phyloP scores from a whole-genome alignment of 2,329 filamentous ascomycete species.

The Beauveria bassiana region DNA sequence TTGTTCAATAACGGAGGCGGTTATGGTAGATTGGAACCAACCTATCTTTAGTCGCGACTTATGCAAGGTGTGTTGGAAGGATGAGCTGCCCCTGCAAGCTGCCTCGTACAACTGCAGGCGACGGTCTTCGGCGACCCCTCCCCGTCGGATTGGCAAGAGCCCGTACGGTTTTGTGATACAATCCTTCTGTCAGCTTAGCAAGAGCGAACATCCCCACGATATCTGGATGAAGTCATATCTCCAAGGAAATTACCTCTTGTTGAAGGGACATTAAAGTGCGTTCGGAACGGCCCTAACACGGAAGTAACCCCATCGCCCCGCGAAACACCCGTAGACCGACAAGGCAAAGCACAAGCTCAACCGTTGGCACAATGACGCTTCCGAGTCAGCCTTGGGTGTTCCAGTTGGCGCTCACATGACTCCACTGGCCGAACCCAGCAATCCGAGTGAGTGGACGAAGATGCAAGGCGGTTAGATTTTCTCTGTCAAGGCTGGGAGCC shows the following conservation, averaged over 20 bases:
- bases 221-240: too few relatives aligned
- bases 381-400: neutral
- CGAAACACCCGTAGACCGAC: neutral
- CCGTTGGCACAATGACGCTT: neutral
- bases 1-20: neutral
- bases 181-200: too few relatives aligned
- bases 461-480: too few relatives aligned
- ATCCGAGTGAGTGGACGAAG: too few relatives aligned
- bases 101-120: neutral
- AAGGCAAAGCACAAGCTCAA: neutral
- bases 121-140: neutral
- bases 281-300: too few relatives aligned
- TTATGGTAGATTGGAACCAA: neutral
- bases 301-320: too few relatives aligned
- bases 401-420: neutral
- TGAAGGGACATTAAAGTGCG: too few relatives aligned
- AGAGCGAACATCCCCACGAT: too few relatives aligned
- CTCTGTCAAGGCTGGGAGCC: too few relatives aligned
- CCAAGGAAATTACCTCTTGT: too few relatives aligned
- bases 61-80: conserved; percentile 1
- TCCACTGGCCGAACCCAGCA: neutral
- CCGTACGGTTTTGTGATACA: too few relatives aligned
- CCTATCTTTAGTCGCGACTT: neutral
- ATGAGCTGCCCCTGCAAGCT: neutral
- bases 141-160: neutral